Evolutionary conservation across 192 early-diverging fungal genomes (phyloP).

Genomic region (Coemansia furcata): DNA sequence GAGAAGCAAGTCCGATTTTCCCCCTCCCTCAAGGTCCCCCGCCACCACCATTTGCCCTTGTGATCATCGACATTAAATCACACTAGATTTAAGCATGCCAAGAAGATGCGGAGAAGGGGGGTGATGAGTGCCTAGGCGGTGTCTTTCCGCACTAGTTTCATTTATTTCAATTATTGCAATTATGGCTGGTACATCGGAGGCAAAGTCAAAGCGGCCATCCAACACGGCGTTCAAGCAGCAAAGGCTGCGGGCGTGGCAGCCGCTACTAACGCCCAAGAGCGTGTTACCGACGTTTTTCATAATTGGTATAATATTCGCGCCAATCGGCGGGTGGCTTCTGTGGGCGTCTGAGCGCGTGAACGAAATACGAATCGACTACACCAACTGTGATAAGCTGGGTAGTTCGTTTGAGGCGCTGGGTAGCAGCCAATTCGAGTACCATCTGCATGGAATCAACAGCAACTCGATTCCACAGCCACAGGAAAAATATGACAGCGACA

Average conservation of each 20-base stretch:
- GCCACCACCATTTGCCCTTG: too few species aligned
- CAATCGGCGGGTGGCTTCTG: slow-evolving; percentile 87
- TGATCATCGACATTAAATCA: not conserved
- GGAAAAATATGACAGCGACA: slow-evolving; percentile 53
- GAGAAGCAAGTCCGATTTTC: not conserved
- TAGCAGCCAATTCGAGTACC: slow-evolving; percentile 32
- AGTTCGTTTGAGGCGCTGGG: slow-evolving; percentile 9
- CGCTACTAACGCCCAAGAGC: slow-evolving; percentile 96
- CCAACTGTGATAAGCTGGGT: slow-evolving; percentile 62
- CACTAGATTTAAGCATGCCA: not conserved
- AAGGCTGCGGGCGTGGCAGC: slow-evolving; percentile 98
- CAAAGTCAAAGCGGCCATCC: slow-evolving; percentile 45
- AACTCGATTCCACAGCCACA: slow-evolving; percentile 28
- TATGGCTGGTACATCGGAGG: slow-evolving; percentile 35
- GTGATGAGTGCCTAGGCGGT: not conserved
- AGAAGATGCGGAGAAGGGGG: not conserved
- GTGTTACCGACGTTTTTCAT: slow-evolving; percentile 95
- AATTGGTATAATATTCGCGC: slow-evolving; percentile 92
- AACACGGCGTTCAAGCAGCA: slow-evolving; percentile 99
- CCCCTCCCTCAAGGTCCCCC: too few species aligned
- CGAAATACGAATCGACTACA: slow-evolving; percentile 93
- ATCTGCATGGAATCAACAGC: slow-evolving; percentile 35
- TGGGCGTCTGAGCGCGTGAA: slow-evolving; percentile 84
- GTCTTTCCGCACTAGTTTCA: not conserved
- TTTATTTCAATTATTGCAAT: not conserved